Evolutionary conservation across 176 grass and related monocot species (phyloP).

Genomic region (Urochloa ruziziensis): DNA sequence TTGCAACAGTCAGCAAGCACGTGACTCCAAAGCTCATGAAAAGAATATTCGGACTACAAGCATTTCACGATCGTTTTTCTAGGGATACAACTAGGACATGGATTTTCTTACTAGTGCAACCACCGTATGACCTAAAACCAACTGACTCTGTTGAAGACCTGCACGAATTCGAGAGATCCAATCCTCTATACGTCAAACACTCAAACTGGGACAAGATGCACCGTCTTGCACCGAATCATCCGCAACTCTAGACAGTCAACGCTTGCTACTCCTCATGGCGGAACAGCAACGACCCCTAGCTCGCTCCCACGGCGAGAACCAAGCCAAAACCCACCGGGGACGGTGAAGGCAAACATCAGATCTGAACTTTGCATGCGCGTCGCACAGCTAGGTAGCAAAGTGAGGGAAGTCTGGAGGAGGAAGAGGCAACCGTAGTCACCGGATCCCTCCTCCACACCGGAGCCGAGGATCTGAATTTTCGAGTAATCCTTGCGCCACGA

Average conservation of each 20-base stretch:
- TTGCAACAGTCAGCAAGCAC: background rate
- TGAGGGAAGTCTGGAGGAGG: background rate
- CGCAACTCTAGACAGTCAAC: background rate
- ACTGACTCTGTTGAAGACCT: background rate
- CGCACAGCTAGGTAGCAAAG: background rate
- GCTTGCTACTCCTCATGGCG: background rate
- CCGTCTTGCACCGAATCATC: background rate
- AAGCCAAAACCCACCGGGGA: background rate
- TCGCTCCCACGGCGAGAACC: background rate
- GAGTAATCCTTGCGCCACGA: background rate
- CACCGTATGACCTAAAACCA: background rate
- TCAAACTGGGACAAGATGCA: background rate
- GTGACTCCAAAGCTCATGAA: background rate
- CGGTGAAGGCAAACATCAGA: background rate
- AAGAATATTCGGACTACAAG: too few species aligned
- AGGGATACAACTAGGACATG: background rate
- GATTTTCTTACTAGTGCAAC: background rate
- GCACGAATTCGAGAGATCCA: constrained; percentile 2
- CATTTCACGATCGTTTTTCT: background rate
- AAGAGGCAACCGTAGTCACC: background rate
- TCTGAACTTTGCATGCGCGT: background rate
- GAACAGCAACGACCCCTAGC: background rate
- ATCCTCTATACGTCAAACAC: background rate
- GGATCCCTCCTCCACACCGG: background rate
- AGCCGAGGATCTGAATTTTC: background rate